Base-by-base conservation (phyloP, 2,329 filamentous ascomycete species). In the Xylariaceae sp. region DNA sequence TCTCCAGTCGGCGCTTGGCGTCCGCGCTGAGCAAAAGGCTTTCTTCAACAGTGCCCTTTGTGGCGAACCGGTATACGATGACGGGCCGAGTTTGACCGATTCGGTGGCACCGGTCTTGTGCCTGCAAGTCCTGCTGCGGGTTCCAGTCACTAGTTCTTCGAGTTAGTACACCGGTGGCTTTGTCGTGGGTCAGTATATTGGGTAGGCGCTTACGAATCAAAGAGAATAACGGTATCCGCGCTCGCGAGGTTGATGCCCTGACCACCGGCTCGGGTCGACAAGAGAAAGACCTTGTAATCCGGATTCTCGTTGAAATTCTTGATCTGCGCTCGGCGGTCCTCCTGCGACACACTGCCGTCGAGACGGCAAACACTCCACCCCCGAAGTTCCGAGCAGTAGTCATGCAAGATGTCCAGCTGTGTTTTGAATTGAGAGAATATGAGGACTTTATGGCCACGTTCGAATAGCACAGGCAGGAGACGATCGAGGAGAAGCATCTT, bases 371-470 rank as follows among this genome's bases (percentile, higher is more conserved):
- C 74, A 1, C 81, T 76, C 87, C 88, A 96, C 1, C 70, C 67
- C 6, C 87, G 82, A 1, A 97, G 73, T n/a, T 81, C 74, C 3
- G 66, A 69, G 32, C 88, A 88, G 65, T 95, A 98, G 39, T 90
- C 84, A 47, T 94, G 80, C 0, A 98, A 70, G 2, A 98, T 84
- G 55, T 97, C 88, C 0, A 98, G 77, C 48, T 95, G 89, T 0
- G 84, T 94, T 41, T 89, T 94, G 67, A 98, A 98, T 57, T 98
- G 92, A 0, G 87, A 94, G 63, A 98, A 98, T 36, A 98, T 88
- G 31, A 98, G 76, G 18, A 97, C 83, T 57, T 97, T 97, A 66
- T 96, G 89, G 3, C 77, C 83, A 1, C 77, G 73, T 0, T 68
- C 50, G 42, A 98, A 83, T 0, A 98, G 72, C 2, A 73, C 72